phyloP scores from a whole-genome alignment of 768 basidiomycete species.

The Boletus bicolor region DNA sequence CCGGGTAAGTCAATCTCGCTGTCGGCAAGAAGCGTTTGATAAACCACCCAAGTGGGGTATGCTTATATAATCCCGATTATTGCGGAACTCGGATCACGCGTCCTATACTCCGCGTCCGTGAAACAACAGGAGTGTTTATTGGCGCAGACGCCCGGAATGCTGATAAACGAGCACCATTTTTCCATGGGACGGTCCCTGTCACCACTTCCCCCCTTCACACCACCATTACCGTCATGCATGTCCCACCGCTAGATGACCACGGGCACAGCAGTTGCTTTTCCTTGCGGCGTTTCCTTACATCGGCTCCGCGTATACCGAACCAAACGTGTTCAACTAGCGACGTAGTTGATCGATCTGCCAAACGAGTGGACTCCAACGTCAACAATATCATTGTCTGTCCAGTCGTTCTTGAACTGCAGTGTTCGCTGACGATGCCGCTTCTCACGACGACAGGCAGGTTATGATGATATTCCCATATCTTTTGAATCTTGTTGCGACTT shows the following conservation, averaged over 20 bases:
- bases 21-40: slow-evolving; percentile 3
- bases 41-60: neutral
- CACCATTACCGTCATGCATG: slow-evolving; percentile 18
- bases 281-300: slow-evolving; percentile 20
- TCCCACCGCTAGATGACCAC: slow-evolving; percentile 25
- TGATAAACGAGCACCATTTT: slow-evolving; percentile 35
- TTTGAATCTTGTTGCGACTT: slow-evolving; percentile 46
- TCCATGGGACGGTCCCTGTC: slow-evolving; percentile 13
- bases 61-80: slow-evolving; percentile 28
- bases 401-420: neutral
- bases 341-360: slow-evolving; percentile 1
- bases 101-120: slow-evolving; percentile 13
- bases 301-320: neutral
- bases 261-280: slow-evolving; percentile 18
- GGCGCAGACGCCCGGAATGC: slow-evolving; percentile 20
- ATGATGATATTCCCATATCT: slow-evolving; percentile 25
- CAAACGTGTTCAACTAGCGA: neutral
- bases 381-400: slow-evolving; percentile 9
- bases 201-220: slow-evolving; percentile 4
- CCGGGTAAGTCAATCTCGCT: slow-evolving; percentile 5
- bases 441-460: slow-evolving; percentile 5
- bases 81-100: slow-evolving; percentile 31
- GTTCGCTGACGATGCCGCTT: neutral
- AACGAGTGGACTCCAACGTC: neutral
- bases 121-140: slow-evolving; percentile 8